These are phyloP conservation scores for Canna indica DNA, from an alignment of 176 grass and related monocot genomes.

Conservation along the genomic window DNA sequence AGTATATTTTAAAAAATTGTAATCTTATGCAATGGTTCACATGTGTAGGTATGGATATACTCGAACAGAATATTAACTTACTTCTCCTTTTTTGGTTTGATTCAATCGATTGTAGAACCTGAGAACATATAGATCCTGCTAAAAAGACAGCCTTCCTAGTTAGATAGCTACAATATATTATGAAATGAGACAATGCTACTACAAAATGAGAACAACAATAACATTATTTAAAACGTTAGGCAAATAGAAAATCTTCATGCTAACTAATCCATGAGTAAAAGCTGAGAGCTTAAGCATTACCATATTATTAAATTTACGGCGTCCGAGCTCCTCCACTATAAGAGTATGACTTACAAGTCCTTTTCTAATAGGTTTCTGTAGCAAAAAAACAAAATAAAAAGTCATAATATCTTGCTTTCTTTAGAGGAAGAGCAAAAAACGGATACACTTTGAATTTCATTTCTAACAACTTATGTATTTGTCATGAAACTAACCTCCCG, in stretches of 20 bases:
- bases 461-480: not conserved
- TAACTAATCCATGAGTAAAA: conserved; percentile 7
- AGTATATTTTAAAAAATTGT: not conserved
- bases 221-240: not conserved
- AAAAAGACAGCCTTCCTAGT: not conserved
- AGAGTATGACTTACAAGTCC: conserved; percentile 61
- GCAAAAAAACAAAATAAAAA: conserved; percentile 20
- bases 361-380: conserved; percentile 72
- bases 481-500: not conserved
- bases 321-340: conserved; percentile 62
- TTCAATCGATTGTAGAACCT: conserved; percentile 64
- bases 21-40: not conserved
- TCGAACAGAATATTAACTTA: conserved; percentile 17
- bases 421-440: too few relatives aligned
- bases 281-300: conserved; percentile 32
- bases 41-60: not conserved
- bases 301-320: conserved; percentile 35
- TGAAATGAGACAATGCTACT: conserved; percentile 11
- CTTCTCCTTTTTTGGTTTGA: conserved; percentile 91
- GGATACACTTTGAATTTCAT: too few relatives aligned
- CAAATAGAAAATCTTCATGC: conserved; percentile 6
- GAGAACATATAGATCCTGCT: conserved; percentile 63
- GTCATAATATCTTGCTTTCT: too few relatives aligned
- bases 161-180: not conserved
- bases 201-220: not conserved